Base-by-base conservation (phyloP, 108 stramenopile genomes). In the Skeletonema marinoi region DNA sequence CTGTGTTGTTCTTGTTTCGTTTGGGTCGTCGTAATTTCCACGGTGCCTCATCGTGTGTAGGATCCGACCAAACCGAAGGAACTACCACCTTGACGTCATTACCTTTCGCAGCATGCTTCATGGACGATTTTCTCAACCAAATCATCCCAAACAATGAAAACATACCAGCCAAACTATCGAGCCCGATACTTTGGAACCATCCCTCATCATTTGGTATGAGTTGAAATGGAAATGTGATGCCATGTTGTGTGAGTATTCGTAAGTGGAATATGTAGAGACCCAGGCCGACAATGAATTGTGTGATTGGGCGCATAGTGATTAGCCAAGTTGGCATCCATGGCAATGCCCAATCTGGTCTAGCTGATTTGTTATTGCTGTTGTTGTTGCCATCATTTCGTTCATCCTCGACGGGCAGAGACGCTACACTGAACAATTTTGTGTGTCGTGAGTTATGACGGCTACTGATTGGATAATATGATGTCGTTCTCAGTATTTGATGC, bases 171-270 rank as follows among this genome's bases (percentile, higher is more conserved):
- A 93, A 54, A 30, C 87, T 89, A 75, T 97, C 97, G 33, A 86
- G 78, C 31, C 96, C 96, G 38, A 98, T 88, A 39, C 73, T 74
- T 68, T 86, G 85, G 86, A 92, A 96, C 66, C 92, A 86, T 19
- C 97, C 94, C 33, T 88, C 74, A 30, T 92, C 79, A 77, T 96
- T 97, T 16, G 96, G 93, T 41, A 96, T 87, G 29, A 96, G 73
- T 81, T 96, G 95, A 30, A 94, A 70, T 16, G 97, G 97, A 84
- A 98, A 94, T 35, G 84, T 70, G 31, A 98, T 60, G 16, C 75
- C 67, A 33, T 85, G 68, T 74, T 96, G 94, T 12, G 92, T 88
- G 56, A 98, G 72, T 39, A 90, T 79, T 42, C 80, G 71, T 59
- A 92, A 71, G 77, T 95, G 93, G 36, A 93, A 85, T 13, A 84